These are phyloP conservation scores for Pythium brachiatum DNA, from an alignment of 352 stramenopile species.

Conservation along the genomic window DNA sequence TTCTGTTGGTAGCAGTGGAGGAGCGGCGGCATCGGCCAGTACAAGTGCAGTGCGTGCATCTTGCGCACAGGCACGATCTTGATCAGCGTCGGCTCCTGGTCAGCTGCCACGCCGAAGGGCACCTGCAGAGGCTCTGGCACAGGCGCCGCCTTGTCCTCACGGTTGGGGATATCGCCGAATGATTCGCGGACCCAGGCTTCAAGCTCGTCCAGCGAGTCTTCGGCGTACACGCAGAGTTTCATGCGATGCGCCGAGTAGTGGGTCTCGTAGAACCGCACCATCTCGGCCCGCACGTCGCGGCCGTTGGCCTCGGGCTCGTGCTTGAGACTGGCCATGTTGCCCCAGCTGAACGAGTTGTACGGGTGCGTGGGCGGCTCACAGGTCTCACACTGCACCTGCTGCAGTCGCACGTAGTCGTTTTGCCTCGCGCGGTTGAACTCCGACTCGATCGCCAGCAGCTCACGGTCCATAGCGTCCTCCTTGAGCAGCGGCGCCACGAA, in stretches of 20 bases:
- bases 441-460: constrained; percentile 61
- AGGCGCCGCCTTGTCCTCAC: not conserved
- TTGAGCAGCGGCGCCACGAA: constrained; percentile 78
- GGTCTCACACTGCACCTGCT: constrained; percentile 41
- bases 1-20: constrained; percentile 30
- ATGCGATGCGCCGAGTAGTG: constrained; percentile 47
- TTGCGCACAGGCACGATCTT: constrained; percentile 33
- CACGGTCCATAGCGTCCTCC: constrained; percentile 45
- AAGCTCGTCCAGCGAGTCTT: constrained; percentile 37
- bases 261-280: constrained; percentile 36
- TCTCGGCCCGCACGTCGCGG: constrained; percentile 29
- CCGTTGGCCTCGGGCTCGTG: constrained; percentile 15
- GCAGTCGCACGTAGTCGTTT: constrained; percentile 40
- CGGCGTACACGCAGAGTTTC: constrained; percentile 42
- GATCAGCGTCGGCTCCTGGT: constrained; percentile 31
- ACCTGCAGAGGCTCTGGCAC: not conserved
- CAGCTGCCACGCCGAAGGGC: constrained; percentile 27
- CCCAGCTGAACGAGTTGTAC: constrained; percentile 62
- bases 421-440: constrained; percentile 51
- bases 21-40: constrained; percentile 34
- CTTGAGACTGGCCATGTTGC: constrained; percentile 47
- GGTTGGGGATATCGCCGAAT: constrained; percentile 33
- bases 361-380: constrained; percentile 12
- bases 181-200: constrained; percentile 32
- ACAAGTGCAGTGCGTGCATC: constrained; percentile 39